phyloP scores from a whole-genome alignment of 768 basidiomycete species.

The Lentinula raphanica region DNA sequence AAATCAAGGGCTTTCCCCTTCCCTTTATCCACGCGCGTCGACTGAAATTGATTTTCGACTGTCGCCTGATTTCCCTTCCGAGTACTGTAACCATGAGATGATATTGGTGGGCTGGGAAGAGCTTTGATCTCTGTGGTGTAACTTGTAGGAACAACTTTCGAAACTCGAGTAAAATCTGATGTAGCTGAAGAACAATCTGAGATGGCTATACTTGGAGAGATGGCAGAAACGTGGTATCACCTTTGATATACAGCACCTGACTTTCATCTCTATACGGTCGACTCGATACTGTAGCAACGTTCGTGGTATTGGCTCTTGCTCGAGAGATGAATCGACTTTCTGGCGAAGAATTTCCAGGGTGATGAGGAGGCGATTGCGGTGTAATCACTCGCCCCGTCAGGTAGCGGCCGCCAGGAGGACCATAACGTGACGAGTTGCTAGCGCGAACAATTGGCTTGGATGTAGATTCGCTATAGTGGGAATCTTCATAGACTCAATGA shows the following conservation, averaged over 20 bases:
- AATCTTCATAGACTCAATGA: neutral
- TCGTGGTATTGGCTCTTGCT: conserved; percentile 2
- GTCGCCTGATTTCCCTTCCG: neutral
- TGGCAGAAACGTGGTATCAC: neutral
- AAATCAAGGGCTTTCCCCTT: neutral
- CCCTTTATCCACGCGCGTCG: neutral
- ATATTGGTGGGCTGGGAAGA: neutral
- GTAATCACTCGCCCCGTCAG: neutral
- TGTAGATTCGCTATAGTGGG: neutral
- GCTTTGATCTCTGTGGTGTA: neutral
- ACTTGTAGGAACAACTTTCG: neutral
- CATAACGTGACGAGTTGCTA: neutral
- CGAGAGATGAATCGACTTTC: neutral
- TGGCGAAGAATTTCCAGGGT: neutral
- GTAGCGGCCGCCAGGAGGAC: too few species aligned
- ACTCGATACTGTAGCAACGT: neutral
- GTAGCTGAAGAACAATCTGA: neutral
- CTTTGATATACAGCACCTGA: neutral
- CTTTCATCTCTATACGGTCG: neutral
- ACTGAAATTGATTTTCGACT: neutral
- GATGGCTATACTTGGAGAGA: neutral
- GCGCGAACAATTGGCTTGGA: neutral
- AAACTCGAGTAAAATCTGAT: too few species aligned
- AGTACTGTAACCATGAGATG: too few species aligned
- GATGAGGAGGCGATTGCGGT: neutral